Base-by-base conservation (phyloP, 345 rosid genomes). In the Citrus maxima region DNA sequence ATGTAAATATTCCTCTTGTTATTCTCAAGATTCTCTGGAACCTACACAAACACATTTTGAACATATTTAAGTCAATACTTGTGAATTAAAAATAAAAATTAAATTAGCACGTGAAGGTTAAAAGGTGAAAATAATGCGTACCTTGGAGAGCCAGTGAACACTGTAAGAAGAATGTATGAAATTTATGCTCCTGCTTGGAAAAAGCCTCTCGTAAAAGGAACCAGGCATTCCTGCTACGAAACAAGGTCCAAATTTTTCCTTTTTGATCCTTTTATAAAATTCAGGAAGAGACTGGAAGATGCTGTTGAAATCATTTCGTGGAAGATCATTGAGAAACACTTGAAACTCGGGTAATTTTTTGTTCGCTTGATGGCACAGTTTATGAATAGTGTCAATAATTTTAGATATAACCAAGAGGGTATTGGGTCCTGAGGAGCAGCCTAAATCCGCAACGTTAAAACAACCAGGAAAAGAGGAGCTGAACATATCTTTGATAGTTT, bases 161-260 rank as follows among this genome's bases (percentile, higher is more conserved):
- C 88, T 79, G 38, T 80, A 86, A 35, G 85, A 86, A 27, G 88
- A 84, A 65, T 81, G 83, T 2, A 80, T 42, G 61, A 85, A 80
- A 76, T 88, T 88, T 10, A 85, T 78, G 34, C 75, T 80, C 3
- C 67, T 74, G 9, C 66, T 40, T 32, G 91, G 82, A 21, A 90
- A 86, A 37, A 91, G 90, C 72, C 87, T 90, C 3, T 77, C 81
- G 22, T 87, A 86, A 65, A 90, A 88, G 25, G 84, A 85, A 40
- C 92, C 89, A 0, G 92, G 87, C 24, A 85, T 78, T 34, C 86
- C 89, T 67, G 82, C 69, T 38, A 89, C 37, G 22, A 77, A 84
- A 79, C 79, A 84, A 0, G 72, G 67, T 37, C 73, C 72, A 14
- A 35, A 42, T 42, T 42, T 42, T 2, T 42, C 49, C 49, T 42